A percentile compares a stretch with the other conserved stretches of the same genome.
phyloP scores from a whole-genome alignment of 2,329 filamentous ascomycete genomes.

The Trichoderma simmonsii region DNA sequence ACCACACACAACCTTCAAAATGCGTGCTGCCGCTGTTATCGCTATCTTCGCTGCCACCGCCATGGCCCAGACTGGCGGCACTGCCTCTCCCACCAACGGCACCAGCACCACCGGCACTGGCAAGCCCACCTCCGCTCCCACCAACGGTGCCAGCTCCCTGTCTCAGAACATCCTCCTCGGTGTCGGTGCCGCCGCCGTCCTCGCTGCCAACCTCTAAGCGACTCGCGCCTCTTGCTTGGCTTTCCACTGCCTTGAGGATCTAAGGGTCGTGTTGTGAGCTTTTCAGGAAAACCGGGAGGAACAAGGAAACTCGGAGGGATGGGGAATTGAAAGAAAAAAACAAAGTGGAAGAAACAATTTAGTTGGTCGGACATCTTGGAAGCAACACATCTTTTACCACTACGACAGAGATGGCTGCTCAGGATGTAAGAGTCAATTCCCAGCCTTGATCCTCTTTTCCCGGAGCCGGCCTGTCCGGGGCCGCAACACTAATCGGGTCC shows the following conservation, averaged over 20 bases:
- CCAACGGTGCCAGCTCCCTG: conserved; percentile 12
- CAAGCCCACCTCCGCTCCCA: conserved; percentile 9
- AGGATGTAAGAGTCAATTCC: neutral
- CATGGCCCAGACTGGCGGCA: conserved; percentile 13
- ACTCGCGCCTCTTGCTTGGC: neutral
- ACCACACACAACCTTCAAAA: conserved; percentile 17
- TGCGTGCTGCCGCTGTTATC: conserved; percentile 23
- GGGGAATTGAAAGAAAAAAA: neutral
- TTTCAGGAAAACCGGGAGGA: neutral
- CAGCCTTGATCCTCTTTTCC: neutral
- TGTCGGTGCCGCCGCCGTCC: conserved; percentile 18
- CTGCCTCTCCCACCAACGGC: conserved; percentile 16
- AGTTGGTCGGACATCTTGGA: neutral
- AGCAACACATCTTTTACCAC: neutral
- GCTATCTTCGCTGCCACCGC: conserved; percentile 22
- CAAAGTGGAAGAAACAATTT: neutral
- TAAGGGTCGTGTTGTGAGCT: neutral
- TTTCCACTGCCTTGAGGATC: conserved; percentile 5
- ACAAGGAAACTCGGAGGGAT: neutral
- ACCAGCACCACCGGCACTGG: neutral
- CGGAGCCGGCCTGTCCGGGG: conserved; percentile 14
- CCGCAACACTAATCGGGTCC: conserved; percentile 11
- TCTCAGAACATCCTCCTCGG: conserved; percentile 19
- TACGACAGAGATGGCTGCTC: neutral
- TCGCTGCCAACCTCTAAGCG: conserved; percentile 19